Conservation (phyloP, 495 filamentous ascomycete species). For the Trichoderma reesei region DNA sequence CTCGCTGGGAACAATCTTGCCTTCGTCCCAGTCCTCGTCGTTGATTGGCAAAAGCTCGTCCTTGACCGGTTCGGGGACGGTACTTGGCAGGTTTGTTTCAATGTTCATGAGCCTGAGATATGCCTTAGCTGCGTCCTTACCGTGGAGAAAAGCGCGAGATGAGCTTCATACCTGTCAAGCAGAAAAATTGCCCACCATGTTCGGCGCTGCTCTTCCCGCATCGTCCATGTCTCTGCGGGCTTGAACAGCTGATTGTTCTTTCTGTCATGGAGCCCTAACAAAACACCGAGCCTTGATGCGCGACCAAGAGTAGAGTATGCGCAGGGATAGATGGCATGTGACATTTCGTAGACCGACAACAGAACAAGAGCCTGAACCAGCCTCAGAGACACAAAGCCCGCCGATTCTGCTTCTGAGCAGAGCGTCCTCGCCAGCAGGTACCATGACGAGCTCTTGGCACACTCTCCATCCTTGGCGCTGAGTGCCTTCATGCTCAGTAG, state of each 20-base stretch:
- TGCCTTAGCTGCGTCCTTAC: neutral
- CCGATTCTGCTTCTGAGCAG: neutral
- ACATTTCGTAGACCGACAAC: neutral
- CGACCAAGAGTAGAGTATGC: neutral
- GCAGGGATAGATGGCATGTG: neutral
- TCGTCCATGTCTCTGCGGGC: neutral
- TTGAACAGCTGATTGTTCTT: conserved; percentile 1
- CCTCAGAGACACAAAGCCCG: neutral
- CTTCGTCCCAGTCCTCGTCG: neutral
- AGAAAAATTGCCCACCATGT: neutral
- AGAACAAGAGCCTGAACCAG: neutral
- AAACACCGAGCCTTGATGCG: neutral
- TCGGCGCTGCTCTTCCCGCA: neutral
- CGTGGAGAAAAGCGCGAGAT: neutral
- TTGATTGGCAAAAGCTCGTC: neutral
- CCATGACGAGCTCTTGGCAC: neutral
- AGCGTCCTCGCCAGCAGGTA: neutral
- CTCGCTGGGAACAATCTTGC: neutral
- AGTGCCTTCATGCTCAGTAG: neutral
- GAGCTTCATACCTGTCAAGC: neutral
- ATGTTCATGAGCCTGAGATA: neutral
- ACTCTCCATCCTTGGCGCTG: neutral
- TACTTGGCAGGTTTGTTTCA: neutral
- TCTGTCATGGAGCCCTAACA: neutral
- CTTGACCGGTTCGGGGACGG: neutral